Conservation (phyloP, 192 early-diverging fungal genomes). For the Pecoramyces ruminantium region DNA sequence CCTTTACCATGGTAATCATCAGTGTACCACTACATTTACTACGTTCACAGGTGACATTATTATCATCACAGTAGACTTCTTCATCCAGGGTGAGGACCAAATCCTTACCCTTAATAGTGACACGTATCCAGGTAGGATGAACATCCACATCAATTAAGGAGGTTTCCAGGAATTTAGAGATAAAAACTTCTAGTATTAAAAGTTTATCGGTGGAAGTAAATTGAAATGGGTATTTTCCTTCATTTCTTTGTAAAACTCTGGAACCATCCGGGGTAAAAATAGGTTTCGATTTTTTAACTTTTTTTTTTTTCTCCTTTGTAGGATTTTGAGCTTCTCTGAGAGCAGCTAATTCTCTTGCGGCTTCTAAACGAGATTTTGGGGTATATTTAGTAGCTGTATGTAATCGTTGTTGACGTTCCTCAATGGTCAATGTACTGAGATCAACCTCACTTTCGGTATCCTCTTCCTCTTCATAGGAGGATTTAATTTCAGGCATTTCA, state of each 20-base stretch:
- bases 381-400: slow-evolving; percentile 22
- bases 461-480: neutral
- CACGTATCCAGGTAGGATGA: slow-evolving; percentile 14
- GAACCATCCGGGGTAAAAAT: slow-evolving; percentile 1
- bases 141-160: slow-evolving; percentile 28
- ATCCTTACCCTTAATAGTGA: slow-evolving; percentile 29
- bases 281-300: neutral
- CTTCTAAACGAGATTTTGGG: slow-evolving; percentile 23
- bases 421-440: slow-evolving; percentile 9
- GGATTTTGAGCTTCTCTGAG: neutral
- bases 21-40: slow-evolving; percentile 23
- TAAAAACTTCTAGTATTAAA: slow-evolving; percentile 16
- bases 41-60: slow-evolving; percentile 21
- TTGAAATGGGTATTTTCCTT: slow-evolving; percentile 26
- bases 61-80: slow-evolving; percentile 13
- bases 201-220: slow-evolving; percentile 8
- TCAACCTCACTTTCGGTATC: neutral
- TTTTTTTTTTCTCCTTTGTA: slow-evolving; percentile 11
- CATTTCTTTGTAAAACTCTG: slow-evolving; percentile 26
- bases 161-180: slow-evolving; percentile 32
- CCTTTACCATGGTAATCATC: slow-evolving; percentile 22
- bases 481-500: neutral
- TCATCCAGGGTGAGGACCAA: slow-evolving; percentile 27
- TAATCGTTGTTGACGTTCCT: slow-evolving; percentile 16
- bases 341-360: slow-evolving; percentile 24